Conservation (phyloP, 345 rosid species). For the Murraya koenigii region DNA sequence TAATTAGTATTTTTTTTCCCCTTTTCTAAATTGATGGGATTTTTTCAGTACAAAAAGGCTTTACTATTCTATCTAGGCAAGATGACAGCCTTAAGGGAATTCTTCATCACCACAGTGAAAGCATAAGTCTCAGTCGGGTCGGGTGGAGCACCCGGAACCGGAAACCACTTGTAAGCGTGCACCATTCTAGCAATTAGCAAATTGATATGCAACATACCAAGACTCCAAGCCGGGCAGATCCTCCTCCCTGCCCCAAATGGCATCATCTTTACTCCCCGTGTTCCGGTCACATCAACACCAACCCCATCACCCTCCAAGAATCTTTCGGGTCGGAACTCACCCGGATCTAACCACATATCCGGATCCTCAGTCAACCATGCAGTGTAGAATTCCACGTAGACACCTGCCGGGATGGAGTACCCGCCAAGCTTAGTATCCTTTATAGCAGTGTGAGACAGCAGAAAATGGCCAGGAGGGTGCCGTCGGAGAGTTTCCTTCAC, state of each 20-base stretch:
- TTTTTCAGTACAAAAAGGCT: background rate
- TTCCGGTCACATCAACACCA: constrained; percentile 77
- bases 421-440: constrained; percentile 77
- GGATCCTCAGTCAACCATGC: constrained; percentile 95
- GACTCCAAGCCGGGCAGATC: constrained; percentile 87
- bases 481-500: constrained; percentile 88
- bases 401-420: constrained; percentile 61
- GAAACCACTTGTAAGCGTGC: constrained; percentile 74
- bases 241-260: constrained; percentile 94
- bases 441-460: constrained; percentile 68
- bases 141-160: constrained; percentile 58
- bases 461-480: constrained; percentile 95
- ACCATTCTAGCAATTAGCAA: constrained; percentile 85
- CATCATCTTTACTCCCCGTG: constrained; percentile 70
- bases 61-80: constrained; percentile 38
- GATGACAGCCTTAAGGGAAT: constrained; percentile 68
- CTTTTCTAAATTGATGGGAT: background rate
- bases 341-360: constrained; percentile 67
- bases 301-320: constrained; percentile 81
- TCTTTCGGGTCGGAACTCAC: constrained; percentile 73
- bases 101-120: constrained; percentile 92
- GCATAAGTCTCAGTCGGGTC: constrained; percentile 85
- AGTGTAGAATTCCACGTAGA: constrained; percentile 81
- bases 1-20: too few relatives aligned
- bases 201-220: constrained; percentile 67